A percentile compares a stretch with the other conserved stretches of the same genome.
phyloP scores from a whole-genome alignment of 345 rosid genomes.

The Citrus hindsii region DNA sequence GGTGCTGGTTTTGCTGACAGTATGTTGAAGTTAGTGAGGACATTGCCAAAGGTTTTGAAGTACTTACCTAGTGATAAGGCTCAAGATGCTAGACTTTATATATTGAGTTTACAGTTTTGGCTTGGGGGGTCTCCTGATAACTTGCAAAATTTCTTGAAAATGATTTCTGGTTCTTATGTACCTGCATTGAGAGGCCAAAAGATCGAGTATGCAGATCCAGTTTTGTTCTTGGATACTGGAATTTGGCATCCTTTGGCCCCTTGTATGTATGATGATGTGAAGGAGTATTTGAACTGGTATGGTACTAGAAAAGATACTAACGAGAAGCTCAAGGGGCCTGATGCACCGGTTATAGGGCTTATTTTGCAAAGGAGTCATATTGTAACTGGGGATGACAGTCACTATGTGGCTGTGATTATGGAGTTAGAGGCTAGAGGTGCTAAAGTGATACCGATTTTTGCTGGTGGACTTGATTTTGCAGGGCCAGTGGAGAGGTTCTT shows the following conservation, averaged over 20 bases:
- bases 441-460: slow-evolving; percentile 87
- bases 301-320: slow-evolving; percentile 77
- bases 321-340: slow-evolving; percentile 59
- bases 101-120: slow-evolving; percentile 97
- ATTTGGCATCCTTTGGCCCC: slow-evolving; percentile 99
- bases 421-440: slow-evolving; percentile 98
- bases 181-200: slow-evolving; percentile 76
- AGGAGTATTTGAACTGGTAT: slow-evolving; percentile 95
- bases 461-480: slow-evolving; percentile 93
- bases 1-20: slow-evolving; percentile 96
- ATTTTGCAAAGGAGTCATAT: slow-evolving; percentile 96
- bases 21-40: slow-evolving; percentile 93
- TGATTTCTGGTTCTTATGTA: slow-evolving; percentile 87
- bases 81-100: slow-evolving; percentile 96
- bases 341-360: slow-evolving; percentile 79
- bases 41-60: slow-evolving; percentile 94
- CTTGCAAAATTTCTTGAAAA: slow-evolving; percentile 88
- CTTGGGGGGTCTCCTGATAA: slow-evolving; percentile 98
- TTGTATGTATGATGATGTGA: slow-evolving; percentile 88
- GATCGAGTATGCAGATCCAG: slow-evolving; percentile 85
- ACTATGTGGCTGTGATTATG: slow-evolving; percentile 97
- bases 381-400: slow-evolving; percentile 95
- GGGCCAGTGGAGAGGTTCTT: slow-evolving; percentile 86
- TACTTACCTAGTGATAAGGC: slow-evolving; percentile 97
- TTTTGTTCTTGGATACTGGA: slow-evolving; percentile 82